Percentiles rank a stretch among this genome's conserved stretches.
These are phyloP conservation scores for Simmondsia chinensis DNA, from an alignment of 148 eudicot species.

Conservation along the genomic window DNA sequence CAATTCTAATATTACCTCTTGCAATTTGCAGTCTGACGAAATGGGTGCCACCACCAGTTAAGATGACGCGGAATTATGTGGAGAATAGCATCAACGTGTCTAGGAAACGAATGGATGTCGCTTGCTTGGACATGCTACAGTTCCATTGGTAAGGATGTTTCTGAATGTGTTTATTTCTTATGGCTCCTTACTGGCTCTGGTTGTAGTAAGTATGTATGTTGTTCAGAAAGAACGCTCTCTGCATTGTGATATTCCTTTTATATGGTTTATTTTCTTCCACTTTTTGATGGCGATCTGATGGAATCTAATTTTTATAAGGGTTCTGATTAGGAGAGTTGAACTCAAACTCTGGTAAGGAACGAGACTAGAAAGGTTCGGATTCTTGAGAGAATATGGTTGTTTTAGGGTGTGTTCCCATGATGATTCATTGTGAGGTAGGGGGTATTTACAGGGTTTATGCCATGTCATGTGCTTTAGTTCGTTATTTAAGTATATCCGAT, in stretches of 20 bases:
- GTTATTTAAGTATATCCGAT: not conserved
- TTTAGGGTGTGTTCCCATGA: not conserved
- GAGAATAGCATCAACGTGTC: conserved; percentile 70
- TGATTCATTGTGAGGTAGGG: not conserved
- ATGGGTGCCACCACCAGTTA: conserved; percentile 97
- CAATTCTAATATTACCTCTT: not conserved
- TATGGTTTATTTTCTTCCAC: no score
- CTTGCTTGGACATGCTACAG: conserved; percentile 92
- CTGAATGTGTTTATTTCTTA: not conserved
- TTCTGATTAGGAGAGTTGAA: no score
- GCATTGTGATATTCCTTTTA: no score
- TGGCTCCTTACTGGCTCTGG: not conserved
- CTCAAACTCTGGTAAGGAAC: no score
- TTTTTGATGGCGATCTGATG: no score
- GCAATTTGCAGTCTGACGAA: conserved; percentile 66
- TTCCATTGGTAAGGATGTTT: conserved; percentile 68
- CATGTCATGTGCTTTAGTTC: no score
- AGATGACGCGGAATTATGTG: conserved; percentile 84
- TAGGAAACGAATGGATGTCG: conserved; percentile 92
- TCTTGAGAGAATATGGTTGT: no score
- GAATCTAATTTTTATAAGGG: no score
- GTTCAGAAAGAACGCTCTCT: no score
- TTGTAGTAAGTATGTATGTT: no score
- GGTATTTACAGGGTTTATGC: no score
- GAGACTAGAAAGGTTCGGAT: no score